phyloP scores from a whole-genome alignment of 148 eudicot species.

The Cornus kousa region DNA sequence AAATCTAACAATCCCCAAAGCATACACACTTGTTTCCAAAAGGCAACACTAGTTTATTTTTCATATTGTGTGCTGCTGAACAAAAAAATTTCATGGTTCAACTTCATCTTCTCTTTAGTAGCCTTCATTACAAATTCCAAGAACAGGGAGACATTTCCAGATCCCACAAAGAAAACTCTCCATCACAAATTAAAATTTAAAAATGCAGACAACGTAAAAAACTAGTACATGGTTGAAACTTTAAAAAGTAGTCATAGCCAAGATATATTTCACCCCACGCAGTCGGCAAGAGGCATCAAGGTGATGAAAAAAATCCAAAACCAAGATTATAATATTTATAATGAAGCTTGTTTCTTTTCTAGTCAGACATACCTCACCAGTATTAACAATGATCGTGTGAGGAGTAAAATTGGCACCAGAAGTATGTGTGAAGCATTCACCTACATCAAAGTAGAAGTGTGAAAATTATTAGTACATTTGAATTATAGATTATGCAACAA shows the following conservation, averaged over 20 bases:
- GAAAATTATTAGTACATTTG: neutral
- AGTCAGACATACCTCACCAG: conserved; percentile 63
- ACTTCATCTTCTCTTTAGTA: neutral
- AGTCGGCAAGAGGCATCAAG: neutral
- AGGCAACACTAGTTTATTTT: no score
- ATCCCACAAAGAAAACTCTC: no score
- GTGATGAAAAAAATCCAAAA: neutral
- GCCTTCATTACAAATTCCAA: neutral
- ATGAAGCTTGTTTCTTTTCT: neutral
- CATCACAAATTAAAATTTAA: neutral
- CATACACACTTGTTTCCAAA: no score
- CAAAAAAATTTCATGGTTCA: no score
- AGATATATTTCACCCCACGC: neutral
- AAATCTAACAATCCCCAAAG: no score
- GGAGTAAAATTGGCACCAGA: conserved; percentile 70
- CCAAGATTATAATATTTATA: neutral
- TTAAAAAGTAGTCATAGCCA: neutral
- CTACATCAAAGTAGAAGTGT: conserved; percentile 31
- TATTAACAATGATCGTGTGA: conserved; percentile 61
- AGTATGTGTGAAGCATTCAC: conserved; percentile 38
- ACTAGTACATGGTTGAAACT: neutral
- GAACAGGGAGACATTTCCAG: neutral
- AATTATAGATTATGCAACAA: neutral
- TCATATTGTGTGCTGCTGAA: no score
- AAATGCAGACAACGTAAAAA: neutral